These are phyloP conservation scores for Paramecium tetraurelia DNA, from an alignment of 73 alveolate genomes.

Conservation along the genomic window DNA sequence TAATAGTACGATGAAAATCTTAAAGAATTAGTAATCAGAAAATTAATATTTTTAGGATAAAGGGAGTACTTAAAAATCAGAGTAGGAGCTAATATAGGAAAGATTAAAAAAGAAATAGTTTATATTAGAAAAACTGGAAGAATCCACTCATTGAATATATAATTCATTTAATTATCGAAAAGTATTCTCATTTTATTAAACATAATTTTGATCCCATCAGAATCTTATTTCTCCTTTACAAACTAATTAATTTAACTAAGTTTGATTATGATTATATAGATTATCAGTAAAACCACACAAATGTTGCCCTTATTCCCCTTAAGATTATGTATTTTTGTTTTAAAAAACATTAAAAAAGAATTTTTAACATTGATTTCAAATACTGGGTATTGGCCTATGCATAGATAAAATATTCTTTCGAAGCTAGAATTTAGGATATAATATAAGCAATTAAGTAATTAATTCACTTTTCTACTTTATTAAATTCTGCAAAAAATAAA, in stretches of 20 bases:
- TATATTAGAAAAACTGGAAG: constrained; percentile 45
- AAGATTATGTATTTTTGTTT: no score
- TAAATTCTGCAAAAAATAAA: no score
- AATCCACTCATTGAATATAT: background rate
- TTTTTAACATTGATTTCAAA: no score
- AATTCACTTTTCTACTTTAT: no score
- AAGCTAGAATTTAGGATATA: no score
- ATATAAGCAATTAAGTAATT: no score
- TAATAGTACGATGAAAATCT: constrained; percentile 49
- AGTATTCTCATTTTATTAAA: background rate
- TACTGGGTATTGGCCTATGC: no score
- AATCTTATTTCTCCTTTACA: constrained; percentile 10
- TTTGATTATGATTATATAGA: constrained; percentile 56
- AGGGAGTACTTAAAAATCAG: constrained; percentile 48
- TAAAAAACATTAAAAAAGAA: no score
- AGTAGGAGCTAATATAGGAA: constrained; percentile 31
- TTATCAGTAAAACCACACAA: constrained; percentile 12
- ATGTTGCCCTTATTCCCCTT: no score
- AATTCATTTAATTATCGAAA: background rate
- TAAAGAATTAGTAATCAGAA: background rate
- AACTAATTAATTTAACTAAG: constrained; percentile 27
- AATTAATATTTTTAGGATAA: background rate
- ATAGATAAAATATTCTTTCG: no score
- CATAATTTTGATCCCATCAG: background rate
- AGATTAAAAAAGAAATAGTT: constrained; percentile 42